Percentiles rank a stretch among this genome's conserved stretches.
phyloP scores from a whole-genome alignment of 2,329 filamentous ascomycete genomes.

The Cryphonectria carpinicola region DNA sequence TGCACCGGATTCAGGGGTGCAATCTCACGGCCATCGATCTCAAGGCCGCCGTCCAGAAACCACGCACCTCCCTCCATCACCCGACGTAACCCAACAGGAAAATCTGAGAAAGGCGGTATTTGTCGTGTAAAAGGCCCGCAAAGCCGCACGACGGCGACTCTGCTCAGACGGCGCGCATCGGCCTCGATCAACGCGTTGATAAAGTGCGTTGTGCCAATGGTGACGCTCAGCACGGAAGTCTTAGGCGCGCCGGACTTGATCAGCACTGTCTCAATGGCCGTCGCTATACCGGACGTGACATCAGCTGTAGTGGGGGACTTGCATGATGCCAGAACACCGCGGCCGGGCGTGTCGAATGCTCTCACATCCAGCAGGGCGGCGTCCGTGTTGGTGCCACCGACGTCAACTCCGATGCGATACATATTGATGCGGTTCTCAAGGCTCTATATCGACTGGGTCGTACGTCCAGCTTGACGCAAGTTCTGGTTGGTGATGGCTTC shows the following conservation, averaged over 20 bases:
- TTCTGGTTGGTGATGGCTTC: background rate
- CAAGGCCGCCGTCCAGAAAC: slow-evolving; percentile 45
- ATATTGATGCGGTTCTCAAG: slow-evolving; percentile 13
- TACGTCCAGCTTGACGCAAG: background rate
- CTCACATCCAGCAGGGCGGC: slow-evolving; percentile 53
- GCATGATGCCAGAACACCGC: slow-evolving; percentile 53
- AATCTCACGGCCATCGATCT: slow-evolving; percentile 41
- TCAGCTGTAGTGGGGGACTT: slow-evolving; percentile 54
- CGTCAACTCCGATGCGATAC: slow-evolving; percentile 51
- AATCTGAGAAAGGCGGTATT: slow-evolving; percentile 56
- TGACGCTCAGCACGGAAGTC: slow-evolving; percentile 49
- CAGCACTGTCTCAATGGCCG: slow-evolving; percentile 50
- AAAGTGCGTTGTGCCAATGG: slow-evolving; percentile 62
- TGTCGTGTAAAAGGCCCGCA: slow-evolving; percentile 58
- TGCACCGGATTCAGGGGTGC: slow-evolving; percentile 47
- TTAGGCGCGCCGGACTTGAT: slow-evolving; percentile 37
- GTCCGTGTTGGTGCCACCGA: slow-evolving; percentile 59
- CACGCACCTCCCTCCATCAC: slow-evolving; percentile 52
- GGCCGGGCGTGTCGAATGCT: slow-evolving; percentile 39
- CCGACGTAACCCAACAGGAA: slow-evolving; percentile 52
- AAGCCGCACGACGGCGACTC: slow-evolving; percentile 58
- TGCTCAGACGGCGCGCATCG: slow-evolving; percentile 51
- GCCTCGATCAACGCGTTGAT: slow-evolving; percentile 62
- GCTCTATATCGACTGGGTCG: background rate
- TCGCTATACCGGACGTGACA: slow-evolving; percentile 51